Conservation (phyloP, 805 yeast genomes). For the Myxozyma monticola region DNA sequence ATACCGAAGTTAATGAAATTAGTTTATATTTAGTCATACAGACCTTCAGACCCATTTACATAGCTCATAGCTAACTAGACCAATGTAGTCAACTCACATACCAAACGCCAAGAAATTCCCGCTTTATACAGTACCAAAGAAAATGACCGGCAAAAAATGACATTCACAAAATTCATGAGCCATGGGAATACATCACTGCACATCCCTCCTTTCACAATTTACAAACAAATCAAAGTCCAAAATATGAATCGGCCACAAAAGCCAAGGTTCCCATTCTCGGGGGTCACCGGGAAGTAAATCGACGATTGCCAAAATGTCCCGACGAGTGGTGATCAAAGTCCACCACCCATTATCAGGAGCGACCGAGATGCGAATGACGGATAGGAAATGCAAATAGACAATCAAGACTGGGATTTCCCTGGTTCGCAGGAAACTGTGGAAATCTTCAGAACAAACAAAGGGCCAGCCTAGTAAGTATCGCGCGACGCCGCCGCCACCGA, state of each 20-base stretch:
- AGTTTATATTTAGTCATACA: no score
- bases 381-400: conserved; percentile 11
- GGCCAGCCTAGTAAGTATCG: conserved; percentile 17
- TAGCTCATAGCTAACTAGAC: no score
- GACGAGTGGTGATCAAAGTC: conserved; percentile 4
- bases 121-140: no score
- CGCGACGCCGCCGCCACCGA: conserved; percentile 5
- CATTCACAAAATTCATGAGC: no score
- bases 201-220: no score
- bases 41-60: no score
- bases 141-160: no score
- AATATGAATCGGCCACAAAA: conserved; percentile 8
- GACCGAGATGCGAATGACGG: not conserved
- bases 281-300: conserved; percentile 3
- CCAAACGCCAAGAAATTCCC: no score
- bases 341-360: conserved; percentile 16
- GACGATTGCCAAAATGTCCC: conserved; percentile 11
- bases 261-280: conserved; percentile 10
- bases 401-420: conserved; percentile 6
- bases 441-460: conserved; percentile 3
- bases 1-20: no score
- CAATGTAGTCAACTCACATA: no score
- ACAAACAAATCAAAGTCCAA: conserved; percentile 11
- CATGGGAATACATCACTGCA: no score
- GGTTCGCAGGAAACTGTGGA: not conserved